A percentile compares a stretch with the other conserved stretches of the same genome.
phyloP scores from a whole-genome alignment of 1,284 basidiomycete species.

The Malassezia cuniculi region DNA sequence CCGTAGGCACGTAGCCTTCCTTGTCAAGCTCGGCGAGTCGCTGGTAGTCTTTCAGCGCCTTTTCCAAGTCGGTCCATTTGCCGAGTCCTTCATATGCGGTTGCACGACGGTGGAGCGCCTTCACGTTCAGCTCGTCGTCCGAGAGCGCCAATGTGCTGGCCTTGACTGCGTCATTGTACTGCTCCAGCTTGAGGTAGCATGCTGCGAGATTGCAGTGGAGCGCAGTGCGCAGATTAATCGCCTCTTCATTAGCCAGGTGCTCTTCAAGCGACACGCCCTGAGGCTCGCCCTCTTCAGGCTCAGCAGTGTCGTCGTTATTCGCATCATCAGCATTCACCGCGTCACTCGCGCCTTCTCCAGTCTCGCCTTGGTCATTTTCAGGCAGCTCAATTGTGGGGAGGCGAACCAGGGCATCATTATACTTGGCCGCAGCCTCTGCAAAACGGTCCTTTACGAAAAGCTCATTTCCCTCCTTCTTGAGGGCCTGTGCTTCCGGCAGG shows the following conservation, averaged over 20 bases:
- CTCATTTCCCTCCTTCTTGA: no score
- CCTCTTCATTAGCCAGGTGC: background rate
- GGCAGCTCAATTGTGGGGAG: no score
- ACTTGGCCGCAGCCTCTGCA: no score
- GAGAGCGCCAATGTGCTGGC: slow-evolving; percentile 58
- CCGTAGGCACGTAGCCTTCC: slow-evolving; percentile 2
- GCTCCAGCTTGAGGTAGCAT: slow-evolving; percentile 56
- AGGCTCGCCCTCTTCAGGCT: no score
- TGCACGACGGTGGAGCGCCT: slow-evolving; percentile 77
- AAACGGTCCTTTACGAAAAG: no score
- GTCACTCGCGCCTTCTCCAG: no score
- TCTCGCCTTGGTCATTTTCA: no score
- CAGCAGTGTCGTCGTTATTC: no score
- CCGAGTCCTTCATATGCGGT: slow-evolving; percentile 66
- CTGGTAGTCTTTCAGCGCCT: slow-evolving; percentile 55
- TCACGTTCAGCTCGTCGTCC: slow-evolving; percentile 70
- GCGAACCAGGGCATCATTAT: no score
- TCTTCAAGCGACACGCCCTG: slow-evolving; percentile 3
- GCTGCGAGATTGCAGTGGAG: slow-evolving; percentile 68
- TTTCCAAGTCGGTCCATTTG: slow-evolving; percentile 66
- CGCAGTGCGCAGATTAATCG: slow-evolving; percentile 8
- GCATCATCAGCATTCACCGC: no score
- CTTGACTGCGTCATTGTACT: slow-evolving; percentile 55
- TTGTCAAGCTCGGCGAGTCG: slow-evolving; percentile 4
- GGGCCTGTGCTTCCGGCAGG: no score